Base-by-base conservation (phyloP, 768 basidiomycete species). In the Mrakia gelida region DNA sequence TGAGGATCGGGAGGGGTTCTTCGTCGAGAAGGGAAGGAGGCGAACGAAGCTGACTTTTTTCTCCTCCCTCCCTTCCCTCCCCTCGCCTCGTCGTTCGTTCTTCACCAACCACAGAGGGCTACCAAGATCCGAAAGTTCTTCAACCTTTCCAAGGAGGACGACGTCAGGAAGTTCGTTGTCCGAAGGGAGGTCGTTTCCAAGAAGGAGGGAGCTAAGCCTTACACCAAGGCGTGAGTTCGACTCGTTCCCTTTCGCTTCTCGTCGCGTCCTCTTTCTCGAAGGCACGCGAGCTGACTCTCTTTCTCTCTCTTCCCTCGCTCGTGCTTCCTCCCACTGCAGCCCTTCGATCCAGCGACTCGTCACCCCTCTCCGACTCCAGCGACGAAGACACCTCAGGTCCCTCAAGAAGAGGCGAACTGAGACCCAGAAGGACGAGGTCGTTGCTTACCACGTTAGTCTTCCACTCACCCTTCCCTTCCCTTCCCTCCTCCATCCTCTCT, bases 81-180 rank as follows among this genome's bases (percentile, higher is more conserved):
- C n/a, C 23, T 16, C 23, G 45, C 45, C 11, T 45, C 38, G 16
- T 68, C 26, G 28, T 59, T 26, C 49, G 32, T 43, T 38, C 6
- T 59, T 52, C 13, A 16, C 10, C 23, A 26, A 9, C 30, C 30
- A 78, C 72, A 73, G 78, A 56, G 79, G 34, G 95, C 95, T 79
- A 94, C 94, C 80, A 96, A 95, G 90, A 98, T 99, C 86, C 89
- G 95, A 85, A 89, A 86, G 84, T 97, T 98, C 90, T 98, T 99
- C 89, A 96, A 96, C 88, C 87, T 98, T 84, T 88, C 89, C 87
- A 98, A 98, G 89, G 92, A 95, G 83, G 96, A 99, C 83, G 96
- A 98, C 87, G 96, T 99, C 79, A 90, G 93, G 87, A 95, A 97
- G 87, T 98, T 96, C 85, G 95, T 97, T 81, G 91, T 98, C 82